A percentile compares a stretch with the other conserved stretches of the same genome.
Evolutionary conservation across 2,329 filamentous ascomycete species (phyloP).

Genomic region (Delphinella strobiligena): DNA sequence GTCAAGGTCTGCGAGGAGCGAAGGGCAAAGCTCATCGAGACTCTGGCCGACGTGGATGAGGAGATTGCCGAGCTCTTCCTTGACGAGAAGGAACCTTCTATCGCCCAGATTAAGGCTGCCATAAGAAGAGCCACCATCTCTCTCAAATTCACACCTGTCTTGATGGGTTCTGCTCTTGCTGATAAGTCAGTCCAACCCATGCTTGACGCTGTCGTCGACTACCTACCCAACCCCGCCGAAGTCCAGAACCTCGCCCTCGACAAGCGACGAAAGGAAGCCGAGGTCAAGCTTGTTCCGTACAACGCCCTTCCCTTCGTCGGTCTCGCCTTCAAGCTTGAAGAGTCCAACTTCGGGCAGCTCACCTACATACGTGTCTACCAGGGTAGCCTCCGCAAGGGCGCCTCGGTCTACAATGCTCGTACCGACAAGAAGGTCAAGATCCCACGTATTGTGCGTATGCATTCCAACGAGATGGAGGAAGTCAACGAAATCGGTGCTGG

Average conservation of each 20-base stretch:
- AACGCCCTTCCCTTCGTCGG: slow-evolving; percentile 90
- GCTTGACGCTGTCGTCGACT: slow-evolving; percentile 93
- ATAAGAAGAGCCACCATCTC: slow-evolving; percentile 83
- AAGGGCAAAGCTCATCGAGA: slow-evolving; percentile 78
- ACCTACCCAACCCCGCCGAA: slow-evolving; percentile 81
- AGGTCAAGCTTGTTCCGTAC: slow-evolving; percentile 83
- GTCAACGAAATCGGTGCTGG: slow-evolving; percentile 84
- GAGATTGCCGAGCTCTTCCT: slow-evolving; percentile 94
- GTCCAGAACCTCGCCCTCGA: slow-evolving; percentile 85
- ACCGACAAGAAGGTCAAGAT: slow-evolving; percentile 94
- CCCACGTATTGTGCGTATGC: slow-evolving; percentile 96
- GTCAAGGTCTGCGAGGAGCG: slow-evolving; percentile 68
- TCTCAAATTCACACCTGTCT: slow-evolving; percentile 82
- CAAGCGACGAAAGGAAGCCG: slow-evolving; percentile 61
- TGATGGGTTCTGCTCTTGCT: slow-evolving; percentile 92
- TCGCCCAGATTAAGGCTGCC: slow-evolving; percentile 77
- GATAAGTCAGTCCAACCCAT: slow-evolving; percentile 94
- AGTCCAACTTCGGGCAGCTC: slow-evolving; percentile 95
- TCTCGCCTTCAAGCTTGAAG: slow-evolving; percentile 95
- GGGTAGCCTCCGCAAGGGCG: slow-evolving; percentile 75
- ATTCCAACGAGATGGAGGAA: slow-evolving; percentile 99
- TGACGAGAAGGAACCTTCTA: slow-evolving; percentile 69
- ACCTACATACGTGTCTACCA: slow-evolving; percentile 99
- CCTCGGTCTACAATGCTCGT: slow-evolving; percentile 85
- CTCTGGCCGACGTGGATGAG: slow-evolving; percentile 91